Percentiles rank a stretch among this genome's conserved stretches.
Conservation (phyloP, 2,329 filamentous ascomycete genomes). For the Aureobasidium sp. region DNA sequence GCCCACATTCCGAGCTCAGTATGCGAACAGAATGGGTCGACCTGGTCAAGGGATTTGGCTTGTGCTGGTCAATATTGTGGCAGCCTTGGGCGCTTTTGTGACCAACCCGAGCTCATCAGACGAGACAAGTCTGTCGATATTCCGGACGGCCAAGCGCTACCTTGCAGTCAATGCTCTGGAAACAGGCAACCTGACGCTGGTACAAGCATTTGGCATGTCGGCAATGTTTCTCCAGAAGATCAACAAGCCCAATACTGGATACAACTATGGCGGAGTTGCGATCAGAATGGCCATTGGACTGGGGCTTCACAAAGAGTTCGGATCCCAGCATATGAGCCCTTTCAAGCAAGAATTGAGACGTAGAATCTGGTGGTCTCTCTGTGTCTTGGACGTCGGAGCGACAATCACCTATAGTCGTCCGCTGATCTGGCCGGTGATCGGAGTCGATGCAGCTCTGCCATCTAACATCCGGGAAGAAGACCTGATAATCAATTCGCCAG, state of each 20-base stretch:
- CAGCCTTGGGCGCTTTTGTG: constrained; percentile 41
- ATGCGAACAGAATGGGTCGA: constrained; percentile 37
- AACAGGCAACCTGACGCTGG: constrained; percentile 43
- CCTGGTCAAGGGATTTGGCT: constrained; percentile 39
- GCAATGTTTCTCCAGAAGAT: constrained; percentile 46
- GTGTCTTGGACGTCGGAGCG: constrained; percentile 44
- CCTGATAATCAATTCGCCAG: neutral
- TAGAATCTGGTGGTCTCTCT: constrained; percentile 34
- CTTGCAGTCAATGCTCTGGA: constrained; percentile 43
- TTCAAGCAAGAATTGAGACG: constrained; percentile 31
- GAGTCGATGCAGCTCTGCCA: constrained; percentile 33
- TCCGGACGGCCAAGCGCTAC: constrained; percentile 40
- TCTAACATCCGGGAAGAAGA: constrained; percentile 10
- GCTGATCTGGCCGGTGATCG: constrained; percentile 39
- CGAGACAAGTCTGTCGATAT: constrained; percentile 38
- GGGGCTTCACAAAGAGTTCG: constrained; percentile 46
- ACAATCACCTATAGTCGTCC: constrained; percentile 46
- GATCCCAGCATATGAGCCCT: constrained; percentile 40
- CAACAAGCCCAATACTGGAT: constrained; percentile 46
- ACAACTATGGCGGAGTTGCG: constrained; percentile 44
- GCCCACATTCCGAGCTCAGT: constrained; percentile 42
- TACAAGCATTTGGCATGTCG: constrained; percentile 42
- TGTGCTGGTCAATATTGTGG: constrained; percentile 40
- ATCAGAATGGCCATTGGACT: constrained; percentile 45
- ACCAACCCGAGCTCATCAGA: constrained; percentile 30